Conservation (phyloP, 495 filamentous ascomycete genomes). For the Talaromyces trachyspermus region DNA sequence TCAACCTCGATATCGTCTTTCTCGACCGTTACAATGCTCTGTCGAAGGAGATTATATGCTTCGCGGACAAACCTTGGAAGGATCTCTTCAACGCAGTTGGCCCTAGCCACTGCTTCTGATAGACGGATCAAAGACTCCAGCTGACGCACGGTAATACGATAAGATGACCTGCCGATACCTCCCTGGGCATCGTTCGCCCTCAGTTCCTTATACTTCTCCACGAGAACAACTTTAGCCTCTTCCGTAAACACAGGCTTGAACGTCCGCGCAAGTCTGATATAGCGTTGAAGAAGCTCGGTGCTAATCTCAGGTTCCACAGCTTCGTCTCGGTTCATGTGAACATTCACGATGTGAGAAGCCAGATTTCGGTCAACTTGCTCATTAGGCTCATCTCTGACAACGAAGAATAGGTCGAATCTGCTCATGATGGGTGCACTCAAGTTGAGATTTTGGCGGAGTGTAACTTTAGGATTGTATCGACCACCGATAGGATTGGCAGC, state of each 20-base stretch:
- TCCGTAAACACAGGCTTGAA: slow-evolving; percentile 90
- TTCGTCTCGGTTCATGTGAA: slow-evolving; percentile 86
- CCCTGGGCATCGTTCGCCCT: slow-evolving; percentile 91
- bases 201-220: slow-evolving; percentile 94
- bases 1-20: slow-evolving; percentile 97
- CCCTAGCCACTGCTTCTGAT: slow-evolving; percentile 92
- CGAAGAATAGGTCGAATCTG: slow-evolving; percentile 98
- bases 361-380: slow-evolving; percentile 84
- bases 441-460: slow-evolving; percentile 90
- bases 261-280: slow-evolving; percentile 92
- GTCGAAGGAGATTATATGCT: slow-evolving; percentile 78
- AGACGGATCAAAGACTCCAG: slow-evolving; percentile 92
- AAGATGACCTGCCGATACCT: slow-evolving; percentile 84
- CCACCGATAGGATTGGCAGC: slow-evolving; percentile 96
- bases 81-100: slow-evolving; percentile 92
- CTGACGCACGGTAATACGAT: slow-evolving; percentile 94
- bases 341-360: slow-evolving; percentile 87
- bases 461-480: slow-evolving; percentile 92
- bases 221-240: slow-evolving; percentile 76
- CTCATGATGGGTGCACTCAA: slow-evolving; percentile 99
- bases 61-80: slow-evolving; percentile 78
- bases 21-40: slow-evolving; percentile 95
- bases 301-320: slow-evolving; percentile 88
- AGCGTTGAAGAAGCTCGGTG: slow-evolving; percentile 94
- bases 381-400: slow-evolving; percentile 95